These are phyloP conservation scores for Nemania sp. DNA, from an alignment of 2,329 filamentous ascomycete species.

Conservation along the genomic window DNA sequence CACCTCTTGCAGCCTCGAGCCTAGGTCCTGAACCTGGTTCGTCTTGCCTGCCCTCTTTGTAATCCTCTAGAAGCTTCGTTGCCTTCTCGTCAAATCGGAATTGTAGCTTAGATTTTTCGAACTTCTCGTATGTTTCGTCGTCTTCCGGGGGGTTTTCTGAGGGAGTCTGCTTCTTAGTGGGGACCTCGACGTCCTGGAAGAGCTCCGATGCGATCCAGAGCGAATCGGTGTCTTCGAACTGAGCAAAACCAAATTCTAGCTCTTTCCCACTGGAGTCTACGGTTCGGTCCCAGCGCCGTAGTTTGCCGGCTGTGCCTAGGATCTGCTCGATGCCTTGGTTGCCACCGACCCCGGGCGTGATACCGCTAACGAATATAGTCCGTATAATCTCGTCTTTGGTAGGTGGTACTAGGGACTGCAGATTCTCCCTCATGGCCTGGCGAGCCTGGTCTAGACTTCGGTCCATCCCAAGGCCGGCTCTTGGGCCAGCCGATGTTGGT, in stretches of 20 bases:
- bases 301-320: slow-evolving; percentile 78
- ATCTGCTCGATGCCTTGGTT: slow-evolving; percentile 85
- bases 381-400: slow-evolving; percentile 91
- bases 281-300: slow-evolving; percentile 87
- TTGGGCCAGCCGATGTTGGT: slow-evolving; percentile 54
- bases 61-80: slow-evolving; percentile 85
- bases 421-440: slow-evolving; percentile 73
- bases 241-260: slow-evolving; percentile 92
- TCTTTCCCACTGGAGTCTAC: slow-evolving; percentile 75
- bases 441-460: slow-evolving; percentile 75
- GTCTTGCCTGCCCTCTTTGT: slow-evolving; percentile 74
- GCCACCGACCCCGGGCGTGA: slow-evolving; percentile 81
- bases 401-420: slow-evolving; percentile 81
- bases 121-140: slow-evolving; percentile 62
- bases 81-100: slow-evolving; percentile 86
- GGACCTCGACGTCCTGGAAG: slow-evolving; percentile 83
- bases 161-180: slow-evolving; percentile 77
- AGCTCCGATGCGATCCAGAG: slow-evolving; percentile 87
- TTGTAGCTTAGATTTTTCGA: slow-evolving; percentile 78
- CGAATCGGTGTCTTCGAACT: slow-evolving; percentile 92
- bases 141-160: slow-evolving; percentile 57
- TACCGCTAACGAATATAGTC: slow-evolving; percentile 89
- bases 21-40: slow-evolving; percentile 73
- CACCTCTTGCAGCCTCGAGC: slow-evolving; percentile 75
- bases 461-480: slow-evolving; percentile 69